Base-by-base conservation (phyloP, 148 eudicot species). In the Spergularia marina region DNA sequence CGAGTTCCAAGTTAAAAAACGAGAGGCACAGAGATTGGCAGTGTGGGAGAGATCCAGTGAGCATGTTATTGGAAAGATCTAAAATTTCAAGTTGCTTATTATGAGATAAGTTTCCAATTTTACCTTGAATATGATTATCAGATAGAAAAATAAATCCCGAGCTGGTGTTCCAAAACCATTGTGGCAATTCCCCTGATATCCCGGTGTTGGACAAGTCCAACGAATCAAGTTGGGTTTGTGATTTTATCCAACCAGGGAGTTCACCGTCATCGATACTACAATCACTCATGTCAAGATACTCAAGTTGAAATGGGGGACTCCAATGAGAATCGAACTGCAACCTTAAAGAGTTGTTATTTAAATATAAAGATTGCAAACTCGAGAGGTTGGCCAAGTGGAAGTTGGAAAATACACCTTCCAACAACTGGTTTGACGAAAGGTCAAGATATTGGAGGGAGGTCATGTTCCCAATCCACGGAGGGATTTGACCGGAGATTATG, bases 371-470 rank as follows among this genome's bases (percentile, higher is more conserved):
- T 0, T 23, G 6, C 20, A 80, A 65, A 13, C 71, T 51, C 7
- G 85, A 72, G 78, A 82, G 85, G 65, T 82, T 65, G 54, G 60
- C 68, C 21, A 76, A 58, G 52, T 64, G 68, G 7, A 13, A 10
- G 2, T 40, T 18, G 1, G 76, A 70, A 10, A 77, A 36, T 8
- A 15, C 44, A 64, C 65, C 76, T 16, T 71, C 25, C 25, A 23
- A 15, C 16, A 78, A 36, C 6, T 3, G 34, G 9, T 78, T 78
- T 13, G 71, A 64, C 2, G 80, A 71, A 40, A 78, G 71, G 58
- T 65, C 39, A 5, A 70, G 51, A 14, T 34, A 12, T 65, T 66
- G 40, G 15, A 78, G 60, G 23, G 62, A 68, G 7, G 80, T 49
- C 39, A 82, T 7, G 15, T 40, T 82, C 13, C 79, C 73, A 17